Base-by-base conservation (phyloP, 176 grass and related monocot species). In the Tillandsia fasciculata region DNA sequence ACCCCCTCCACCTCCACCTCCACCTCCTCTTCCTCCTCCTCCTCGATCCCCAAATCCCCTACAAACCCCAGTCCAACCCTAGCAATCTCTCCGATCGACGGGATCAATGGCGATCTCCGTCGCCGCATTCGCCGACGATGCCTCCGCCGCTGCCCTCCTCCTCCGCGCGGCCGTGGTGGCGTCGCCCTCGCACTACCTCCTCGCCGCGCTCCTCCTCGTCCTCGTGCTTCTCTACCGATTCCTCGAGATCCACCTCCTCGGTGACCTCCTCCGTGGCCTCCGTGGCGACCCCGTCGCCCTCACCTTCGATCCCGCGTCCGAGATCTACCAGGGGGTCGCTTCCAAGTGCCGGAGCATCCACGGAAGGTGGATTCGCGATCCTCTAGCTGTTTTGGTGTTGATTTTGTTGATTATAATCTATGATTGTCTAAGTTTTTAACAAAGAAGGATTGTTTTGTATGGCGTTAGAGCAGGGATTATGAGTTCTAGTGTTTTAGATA, bases 271-370 rank as follows among this genome's bases (percentile, higher is more conserved):
- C 50, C 79, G 84, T 50, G 89, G 94, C 29, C 75, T 87, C 68
- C 79, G 86, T 8, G 86, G 89, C 69, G 71, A 86, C 76, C 84
- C 79, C 26, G 84, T 97, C 67, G 53, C 65, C 11, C 94, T 97
- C 79, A 90, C 87, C 64, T 97, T 87, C 81, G 76, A 93, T 66
- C 87, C 89, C 2, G 66, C 76, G 1, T 99, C 87, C 57, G 72
- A 87, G 65, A 90, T 99, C 78, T 99, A 99, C 82, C 81, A 99
- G 52, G 72, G 75, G 64, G 84, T 99, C 48, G 89, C 72, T 57
- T 85, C 89, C 74, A 87, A 82, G 63, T 99, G 94, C 66, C 79
- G 74, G 48, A 85, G 66, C 29, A 89, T 99, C 52, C 94, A 99
- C 23, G 89, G 84, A 26, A 99, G 94, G 94, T 99, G 23, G 66